Evolutionary conservation across 768 basidiomycete species (phyloP).

Genomic region (Kondoa malvinella): DNA sequence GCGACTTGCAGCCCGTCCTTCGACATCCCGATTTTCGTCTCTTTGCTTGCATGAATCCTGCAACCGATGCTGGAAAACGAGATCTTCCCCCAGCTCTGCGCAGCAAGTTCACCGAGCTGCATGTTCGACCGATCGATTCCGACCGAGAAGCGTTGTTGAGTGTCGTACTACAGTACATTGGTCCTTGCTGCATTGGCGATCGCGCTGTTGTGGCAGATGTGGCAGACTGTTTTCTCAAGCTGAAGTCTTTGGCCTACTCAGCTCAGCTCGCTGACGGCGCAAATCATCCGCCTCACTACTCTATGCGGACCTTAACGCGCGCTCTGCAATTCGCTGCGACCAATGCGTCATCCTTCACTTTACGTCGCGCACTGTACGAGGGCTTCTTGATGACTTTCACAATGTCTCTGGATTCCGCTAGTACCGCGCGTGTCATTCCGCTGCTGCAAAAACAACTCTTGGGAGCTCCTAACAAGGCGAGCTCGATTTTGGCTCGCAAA

Average conservation of each 20-base stretch:
- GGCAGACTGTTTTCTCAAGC: constrained; percentile 70
- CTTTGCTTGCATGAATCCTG: constrained; percentile 99
- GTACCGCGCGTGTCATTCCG: constrained; percentile 47
- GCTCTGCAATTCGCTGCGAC: constrained; percentile 80
- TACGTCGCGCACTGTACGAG: constrained; percentile 82
- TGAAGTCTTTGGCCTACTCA: constrained; percentile 55
- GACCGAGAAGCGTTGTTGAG: constrained; percentile 74
- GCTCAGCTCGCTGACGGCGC: constrained; percentile 80
- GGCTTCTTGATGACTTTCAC: constrained; percentile 96
- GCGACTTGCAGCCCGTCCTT: constrained; percentile 69
- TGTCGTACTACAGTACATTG: constrained; percentile 80
- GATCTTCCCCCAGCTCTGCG: constrained; percentile 83
- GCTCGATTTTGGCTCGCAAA: constrained; percentile 44
- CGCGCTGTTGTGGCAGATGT: constrained; percentile 73
- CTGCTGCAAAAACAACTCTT: constrained; percentile 66
- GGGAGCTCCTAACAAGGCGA: constrained; percentile 57
- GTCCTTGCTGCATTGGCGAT: constrained; percentile 62
- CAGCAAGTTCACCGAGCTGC: constrained; percentile 82
- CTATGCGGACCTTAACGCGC: constrained; percentile 85
- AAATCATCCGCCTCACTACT: constrained; percentile 83
- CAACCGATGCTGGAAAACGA: constrained; percentile 95
- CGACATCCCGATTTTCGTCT: constrained; percentile 90
- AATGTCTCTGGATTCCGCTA: constrained; percentile 67
- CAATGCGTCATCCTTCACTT: constrained; percentile 53
- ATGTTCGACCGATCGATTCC: constrained; percentile 81